Evolutionary conservation across 768 basidiomycete genomes (phyloP).

Genomic region (Coprinellus micaceus): DNA sequence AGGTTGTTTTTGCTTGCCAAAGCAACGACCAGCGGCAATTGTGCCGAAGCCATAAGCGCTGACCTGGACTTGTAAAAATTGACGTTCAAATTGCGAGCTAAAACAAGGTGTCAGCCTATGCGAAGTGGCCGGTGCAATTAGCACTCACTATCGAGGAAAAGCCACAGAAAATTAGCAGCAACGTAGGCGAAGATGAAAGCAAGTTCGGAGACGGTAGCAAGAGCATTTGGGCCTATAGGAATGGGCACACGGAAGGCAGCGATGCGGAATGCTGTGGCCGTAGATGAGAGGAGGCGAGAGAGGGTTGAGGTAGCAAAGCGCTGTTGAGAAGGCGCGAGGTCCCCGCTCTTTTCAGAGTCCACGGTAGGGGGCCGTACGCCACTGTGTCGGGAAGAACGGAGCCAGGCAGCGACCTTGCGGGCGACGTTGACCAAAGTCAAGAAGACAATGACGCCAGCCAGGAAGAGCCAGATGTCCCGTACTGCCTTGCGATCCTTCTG

Average conservation of each 20-base stretch:
- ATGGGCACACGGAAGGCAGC: conserved; percentile 47
- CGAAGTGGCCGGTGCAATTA: not conserved
- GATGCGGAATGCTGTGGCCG: conserved; percentile 43
- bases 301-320: too few relatives aligned
- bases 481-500: conserved; percentile 33
- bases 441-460: conserved; percentile 34
- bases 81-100: conserved; percentile 30
- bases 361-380: not conserved
- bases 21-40: conserved; percentile 50
- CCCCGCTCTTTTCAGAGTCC: conserved; percentile 19
- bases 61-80: conserved; percentile 34
- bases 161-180: conserved; percentile 39
- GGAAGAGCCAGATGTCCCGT: conserved; percentile 38
- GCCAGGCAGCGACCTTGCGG: conserved; percentile 16
- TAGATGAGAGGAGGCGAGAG: conserved; percentile 33
- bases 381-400: conserved; percentile 2
- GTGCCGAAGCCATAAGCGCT: conserved; percentile 41
- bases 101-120: conserved; percentile 6
- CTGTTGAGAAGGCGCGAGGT: conserved; percentile 27
- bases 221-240: conserved; percentile 36
- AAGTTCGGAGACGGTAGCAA: conserved; percentile 41
- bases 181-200: conserved; percentile 46
- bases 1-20: conserved; percentile 58
- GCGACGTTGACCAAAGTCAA: conserved; percentile 31
- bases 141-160: conserved; percentile 43